Conservation (phyloP, 441 rosid genomes). For the Adansonia madagascariensis region DNA sequence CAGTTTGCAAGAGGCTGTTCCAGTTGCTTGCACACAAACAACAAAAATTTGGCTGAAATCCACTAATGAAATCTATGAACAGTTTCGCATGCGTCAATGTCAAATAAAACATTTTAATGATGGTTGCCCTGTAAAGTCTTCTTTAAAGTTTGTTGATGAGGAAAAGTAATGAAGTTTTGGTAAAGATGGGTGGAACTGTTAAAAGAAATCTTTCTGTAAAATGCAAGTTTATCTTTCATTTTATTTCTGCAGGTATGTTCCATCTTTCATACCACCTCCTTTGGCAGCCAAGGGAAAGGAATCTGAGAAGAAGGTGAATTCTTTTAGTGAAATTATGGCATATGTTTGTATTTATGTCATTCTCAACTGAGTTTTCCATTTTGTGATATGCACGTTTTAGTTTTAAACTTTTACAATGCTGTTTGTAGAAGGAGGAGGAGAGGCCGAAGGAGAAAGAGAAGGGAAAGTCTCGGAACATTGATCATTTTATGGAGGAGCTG, state of each 20-base stretch:
- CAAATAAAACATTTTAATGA: not conserved
- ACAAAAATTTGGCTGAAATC: conserved; percentile 2
- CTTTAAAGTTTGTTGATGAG: not conserved
- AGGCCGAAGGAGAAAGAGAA: conserved; percentile 80
- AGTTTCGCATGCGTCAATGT: conserved; percentile 7
- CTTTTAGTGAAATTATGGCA: conserved; percentile 13
- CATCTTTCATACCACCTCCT: conserved; percentile 98
- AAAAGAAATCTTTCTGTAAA: conserved; percentile 30
- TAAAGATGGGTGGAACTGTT: conserved; percentile 19
- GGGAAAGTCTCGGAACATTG: conserved; percentile 90
- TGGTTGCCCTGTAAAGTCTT: not conserved
- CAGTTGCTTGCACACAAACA: not conserved
- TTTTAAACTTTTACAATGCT: conserved; percentile 27
- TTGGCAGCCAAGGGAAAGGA: conserved; percentile 90
- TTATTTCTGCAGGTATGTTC: conserved; percentile 89
- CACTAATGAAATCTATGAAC: conserved; percentile 14
- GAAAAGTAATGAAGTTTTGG: conserved; percentile 22
- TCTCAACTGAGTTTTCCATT: conserved; percentile 20
- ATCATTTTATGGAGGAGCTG: conserved; percentile 97
- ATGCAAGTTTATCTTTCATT: conserved; percentile 51
- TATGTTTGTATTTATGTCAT: conserved; percentile 12
- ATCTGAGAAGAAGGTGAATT: conserved; percentile 80
- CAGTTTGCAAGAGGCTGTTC: not conserved
- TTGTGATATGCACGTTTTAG: conserved; percentile 6
- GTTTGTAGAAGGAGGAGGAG: conserved; percentile 76